A percentile compares a stretch with the other conserved stretches of the same genome.
Conservation (phyloP, 352 stramenopile species). For the Phytophthora cactorum region DNA sequence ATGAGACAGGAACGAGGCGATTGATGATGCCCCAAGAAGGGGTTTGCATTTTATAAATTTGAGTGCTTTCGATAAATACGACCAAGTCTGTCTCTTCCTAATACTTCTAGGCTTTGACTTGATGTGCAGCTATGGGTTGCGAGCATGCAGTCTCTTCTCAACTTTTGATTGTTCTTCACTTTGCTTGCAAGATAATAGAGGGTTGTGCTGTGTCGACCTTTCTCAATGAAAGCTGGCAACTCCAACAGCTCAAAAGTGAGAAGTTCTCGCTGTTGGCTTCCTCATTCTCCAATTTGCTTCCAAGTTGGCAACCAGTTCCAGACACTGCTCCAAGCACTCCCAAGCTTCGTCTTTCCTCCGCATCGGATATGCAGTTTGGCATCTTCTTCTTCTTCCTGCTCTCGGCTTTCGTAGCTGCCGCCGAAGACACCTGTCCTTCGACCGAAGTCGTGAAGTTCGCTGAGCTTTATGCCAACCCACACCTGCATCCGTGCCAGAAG, state of each 20-base stretch:
- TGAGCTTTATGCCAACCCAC: constrained; percentile 34
- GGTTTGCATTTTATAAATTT: constrained; percentile 21
- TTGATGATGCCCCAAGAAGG: neutral
- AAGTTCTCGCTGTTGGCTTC: neutral
- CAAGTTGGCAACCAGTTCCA: constrained; percentile 25
- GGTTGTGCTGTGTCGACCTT: neutral
- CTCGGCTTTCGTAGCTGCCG: constrained; percentile 10
- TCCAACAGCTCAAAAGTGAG: constrained; percentile 1
- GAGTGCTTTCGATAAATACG: constrained; percentile 11
- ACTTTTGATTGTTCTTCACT: constrained; percentile 1
- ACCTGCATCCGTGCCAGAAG: constrained; percentile 38
- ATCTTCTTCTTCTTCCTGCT: constrained; percentile 21
- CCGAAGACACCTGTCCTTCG: constrained; percentile 32
- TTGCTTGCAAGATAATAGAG: constrained; percentile 7
- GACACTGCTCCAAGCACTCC: constrained; percentile 3
- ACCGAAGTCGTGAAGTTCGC: constrained; percentile 33
- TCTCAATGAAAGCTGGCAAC: constrained; percentile 2
- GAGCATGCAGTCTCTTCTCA: constrained; percentile 1
- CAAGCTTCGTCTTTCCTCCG: constrained; percentile 5
- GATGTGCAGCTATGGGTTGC: constrained; percentile 1
- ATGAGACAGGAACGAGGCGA: neutral
- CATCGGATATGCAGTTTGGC: constrained; percentile 20
- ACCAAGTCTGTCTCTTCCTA: constrained; percentile 4
- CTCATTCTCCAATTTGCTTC: constrained; percentile 41
- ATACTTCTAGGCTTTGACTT: neutral